These are phyloP conservation scores for Sporothrix humicola DNA, from an alignment of 2,329 filamentous ascomycete genomes.

Conservation along the genomic window DNA sequence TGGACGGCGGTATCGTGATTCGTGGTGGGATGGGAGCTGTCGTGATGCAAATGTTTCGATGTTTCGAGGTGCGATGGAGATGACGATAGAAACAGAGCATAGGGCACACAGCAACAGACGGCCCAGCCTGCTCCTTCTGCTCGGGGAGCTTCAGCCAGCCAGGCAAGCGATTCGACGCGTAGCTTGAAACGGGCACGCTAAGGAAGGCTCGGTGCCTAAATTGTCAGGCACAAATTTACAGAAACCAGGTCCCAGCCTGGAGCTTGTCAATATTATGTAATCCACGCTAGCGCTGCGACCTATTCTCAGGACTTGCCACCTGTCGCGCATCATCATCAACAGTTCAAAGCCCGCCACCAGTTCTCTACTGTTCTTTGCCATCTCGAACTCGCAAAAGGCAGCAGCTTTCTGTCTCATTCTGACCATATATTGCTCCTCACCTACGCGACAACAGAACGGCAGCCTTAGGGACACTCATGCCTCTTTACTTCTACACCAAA, in stretches of 20 bases:
- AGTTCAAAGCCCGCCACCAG: not conserved
- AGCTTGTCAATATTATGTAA: not conserved
- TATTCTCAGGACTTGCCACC: not conserved
- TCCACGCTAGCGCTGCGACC: not conserved
- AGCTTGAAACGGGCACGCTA: constrained; percentile 31
- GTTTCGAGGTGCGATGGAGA: not conserved
- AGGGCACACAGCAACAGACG: constrained; percentile 24
- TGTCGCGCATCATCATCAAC: not conserved
- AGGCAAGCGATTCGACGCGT: constrained; percentile 47
- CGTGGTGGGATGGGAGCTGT: not conserved
- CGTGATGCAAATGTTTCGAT: constrained; percentile 11
- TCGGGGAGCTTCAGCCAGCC: constrained; percentile 52
- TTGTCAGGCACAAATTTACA: not conserved
- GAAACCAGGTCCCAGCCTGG: not conserved
- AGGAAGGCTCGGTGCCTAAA: not conserved
- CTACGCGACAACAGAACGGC: not conserved
- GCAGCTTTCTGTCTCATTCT: not conserved
- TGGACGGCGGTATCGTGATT: not conserved
- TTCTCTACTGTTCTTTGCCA: not conserved
- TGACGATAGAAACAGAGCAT: constrained; percentile 16
- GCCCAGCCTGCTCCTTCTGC: constrained; percentile 30
- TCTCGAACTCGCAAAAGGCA: not conserved
- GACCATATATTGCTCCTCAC: not conserved
- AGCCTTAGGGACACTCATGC: too few species aligned
- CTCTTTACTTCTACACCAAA: too few species aligned